Evolutionary conservation across 2,329 filamentous ascomycete genomes (phyloP), one percentile per base, ranked within the genome.

Genomic region (Diplodia scrobiculata): DNA sequence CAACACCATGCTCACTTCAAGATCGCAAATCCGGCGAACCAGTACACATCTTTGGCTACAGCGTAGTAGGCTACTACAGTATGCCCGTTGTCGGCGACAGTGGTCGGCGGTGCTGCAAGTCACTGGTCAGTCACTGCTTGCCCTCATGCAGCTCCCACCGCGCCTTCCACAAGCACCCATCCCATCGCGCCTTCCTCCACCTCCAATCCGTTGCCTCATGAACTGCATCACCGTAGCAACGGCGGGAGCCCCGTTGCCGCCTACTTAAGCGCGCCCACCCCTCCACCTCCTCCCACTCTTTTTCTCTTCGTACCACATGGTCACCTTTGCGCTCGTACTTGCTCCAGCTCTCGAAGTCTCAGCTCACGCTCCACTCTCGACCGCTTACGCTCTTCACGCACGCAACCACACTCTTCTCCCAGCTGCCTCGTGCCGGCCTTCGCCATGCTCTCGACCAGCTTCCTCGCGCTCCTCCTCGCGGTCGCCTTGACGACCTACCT

Each of bases 1-100:
- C 58, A 62, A 62, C 58, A 62, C 63, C 51, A 54, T 17, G 21
- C n/a, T 25, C 25, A 27, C 55, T 19, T 11, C 34, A 25, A 27
- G 13, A 19, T 27, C 27, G 5, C 19, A 5, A 21, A 17, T 3
- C 14, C 13, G 5, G 41, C 41, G 17, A 19, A 19, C 6, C 1
- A 9, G 6, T 9, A 9, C 41, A 19, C 17, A n/a, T n/a, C 17
- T 19, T 2, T 58, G 7, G 38, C 55, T 29, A 13, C 36, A 47
- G 38, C 17, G 17, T 6, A 3, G 7, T 19, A 10, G 19, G 19
- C 9, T 5, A 2, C 7, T n/a, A 5, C 2, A 53, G 25, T 1
- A 3, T 7, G 3, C 34, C 10, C 10, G 34, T 36, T 36, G 9
- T 36, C 10, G 9, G 10, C 10, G 9, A 3, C 9, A 3, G 10